phyloP scores from a whole-genome alignment of 1,284 basidiomycete genomes.

The Apiotrichum mycotoxinovorans region DNA sequence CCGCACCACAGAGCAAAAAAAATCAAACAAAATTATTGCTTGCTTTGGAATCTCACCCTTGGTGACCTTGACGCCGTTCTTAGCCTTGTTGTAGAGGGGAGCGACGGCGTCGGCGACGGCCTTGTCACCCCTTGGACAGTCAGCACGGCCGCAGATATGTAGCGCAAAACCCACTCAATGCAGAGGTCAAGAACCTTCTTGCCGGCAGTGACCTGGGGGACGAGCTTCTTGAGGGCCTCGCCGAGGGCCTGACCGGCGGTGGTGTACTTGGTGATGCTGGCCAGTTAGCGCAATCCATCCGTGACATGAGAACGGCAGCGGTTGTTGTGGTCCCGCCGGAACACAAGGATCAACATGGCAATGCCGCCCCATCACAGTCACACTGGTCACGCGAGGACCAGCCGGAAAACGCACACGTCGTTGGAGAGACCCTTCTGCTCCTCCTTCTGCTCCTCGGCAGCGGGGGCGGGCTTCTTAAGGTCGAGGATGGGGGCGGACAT shows the following conservation, averaged over 20 bases:
- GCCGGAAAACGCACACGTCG: conserved; percentile 48
- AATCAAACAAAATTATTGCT: background rate
- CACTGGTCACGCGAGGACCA: background rate
- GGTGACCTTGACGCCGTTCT: conserved; percentile 77
- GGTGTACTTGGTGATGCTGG: conserved; percentile 58
- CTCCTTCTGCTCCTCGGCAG: conserved; percentile 34
- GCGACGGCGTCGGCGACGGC: conserved; percentile 80
- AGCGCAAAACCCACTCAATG: conserved; percentile 55
- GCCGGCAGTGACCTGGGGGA: conserved; percentile 71
- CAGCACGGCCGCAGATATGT: background rate
- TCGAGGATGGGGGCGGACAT: conserved; percentile 29
- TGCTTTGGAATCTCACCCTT: conserved; percentile 62
- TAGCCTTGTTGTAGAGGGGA: conserved; percentile 82
- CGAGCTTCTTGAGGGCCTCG: conserved; percentile 79
- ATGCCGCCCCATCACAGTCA: background rate
- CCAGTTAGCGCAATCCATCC: conserved; percentile 1
- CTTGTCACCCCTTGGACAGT: conserved; percentile 66
- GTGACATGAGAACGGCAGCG: no score
- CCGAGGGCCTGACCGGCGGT: conserved; percentile 85
- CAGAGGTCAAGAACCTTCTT: conserved; percentile 83
- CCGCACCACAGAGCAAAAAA: background rate
- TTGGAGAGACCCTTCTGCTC: conserved; percentile 48
- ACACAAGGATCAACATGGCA: background rate
- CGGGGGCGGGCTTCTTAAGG: conserved; percentile 42
- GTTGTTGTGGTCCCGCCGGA: no score